Percentiles rank a stretch among this genome's conserved stretches.
These are phyloP conservation scores for Perkinsela sp. DNA, from an alignment of 208 protist genomes.

Conservation along the genomic window DNA sequence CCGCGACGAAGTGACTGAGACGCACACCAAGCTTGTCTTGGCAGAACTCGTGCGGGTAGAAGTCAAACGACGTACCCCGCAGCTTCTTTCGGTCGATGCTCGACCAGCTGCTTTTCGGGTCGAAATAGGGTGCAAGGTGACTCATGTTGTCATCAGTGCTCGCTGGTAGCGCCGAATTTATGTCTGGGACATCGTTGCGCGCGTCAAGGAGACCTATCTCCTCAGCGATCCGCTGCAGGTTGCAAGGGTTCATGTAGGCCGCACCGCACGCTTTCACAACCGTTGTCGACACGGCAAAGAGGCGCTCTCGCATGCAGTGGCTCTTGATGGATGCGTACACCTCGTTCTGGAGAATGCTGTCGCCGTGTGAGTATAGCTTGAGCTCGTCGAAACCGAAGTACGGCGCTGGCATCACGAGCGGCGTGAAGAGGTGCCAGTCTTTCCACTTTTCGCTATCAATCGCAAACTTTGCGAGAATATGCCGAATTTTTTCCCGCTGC, in stretches of 20 bases:
- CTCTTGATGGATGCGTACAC: neutral
- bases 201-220: neutral
- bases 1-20: neutral
- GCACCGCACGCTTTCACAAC: neutral
- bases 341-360: neutral
- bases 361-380: neutral
- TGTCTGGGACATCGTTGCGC: neutral
- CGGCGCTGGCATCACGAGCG: neutral
- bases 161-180: neutral
- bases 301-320: neutral
- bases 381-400: neutral
- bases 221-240: neutral
- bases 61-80: neutral
- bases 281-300: neutral
- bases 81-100: neutral
- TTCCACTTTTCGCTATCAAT: neutral
- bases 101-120: neutral
- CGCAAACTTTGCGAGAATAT: neutral
- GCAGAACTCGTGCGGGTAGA: neutral
- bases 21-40: neutral
- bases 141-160: neutral
- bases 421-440: neutral
- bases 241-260: neutral
- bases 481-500: neutral
- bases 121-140: neutral